Evolutionary conservation across 2,329 filamentous ascomycete species (phyloP).

Genomic region (Tolypocladium album): DNA sequence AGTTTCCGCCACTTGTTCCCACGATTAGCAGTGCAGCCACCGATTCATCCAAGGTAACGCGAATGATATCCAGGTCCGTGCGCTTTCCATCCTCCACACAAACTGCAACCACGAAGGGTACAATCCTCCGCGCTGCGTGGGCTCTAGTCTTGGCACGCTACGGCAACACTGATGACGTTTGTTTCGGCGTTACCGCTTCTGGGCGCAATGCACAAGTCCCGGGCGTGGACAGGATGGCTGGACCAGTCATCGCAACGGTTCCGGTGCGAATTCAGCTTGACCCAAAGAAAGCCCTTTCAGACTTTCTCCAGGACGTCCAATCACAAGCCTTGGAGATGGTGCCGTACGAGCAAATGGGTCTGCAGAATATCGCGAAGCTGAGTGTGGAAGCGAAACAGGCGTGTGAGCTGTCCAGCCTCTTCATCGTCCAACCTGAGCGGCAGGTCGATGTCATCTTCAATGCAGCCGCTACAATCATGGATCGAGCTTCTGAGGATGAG

Average conservation of each 20-base stretch:
- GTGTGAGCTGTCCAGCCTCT: slow-evolving; percentile 15
- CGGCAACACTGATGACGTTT: slow-evolving; percentile 9
- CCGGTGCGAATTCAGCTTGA: slow-evolving; percentile 12
- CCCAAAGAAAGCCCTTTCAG: slow-evolving; percentile 2
- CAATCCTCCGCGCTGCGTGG: slow-evolving; percentile 15
- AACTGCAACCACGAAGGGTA: slow-evolving; percentile 7
- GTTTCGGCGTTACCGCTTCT: slow-evolving; percentile 16
- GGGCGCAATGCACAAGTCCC: slow-evolving; percentile 16
- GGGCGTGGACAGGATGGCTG: slow-evolving; percentile 15
- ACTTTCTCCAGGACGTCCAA: slow-evolving; percentile 8
- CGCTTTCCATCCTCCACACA: background rate
- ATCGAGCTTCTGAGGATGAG: background rate
- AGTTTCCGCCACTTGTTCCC: background rate
- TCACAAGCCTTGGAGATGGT: slow-evolving; percentile 1
- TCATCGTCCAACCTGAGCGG: slow-evolving; percentile 14
- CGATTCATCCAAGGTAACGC: background rate
- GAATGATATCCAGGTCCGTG: background rate
- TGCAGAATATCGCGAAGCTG: slow-evolving; percentile 11
- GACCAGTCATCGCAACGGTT: slow-evolving; percentile 19
- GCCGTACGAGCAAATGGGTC: slow-evolving; percentile 10
- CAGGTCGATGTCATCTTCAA: background rate
- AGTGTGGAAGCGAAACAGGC: slow-evolving; percentile 7
- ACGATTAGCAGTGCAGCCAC: background rate
- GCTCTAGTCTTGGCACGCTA: slow-evolving; percentile 11
- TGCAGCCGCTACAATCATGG: background rate